These are phyloP conservation scores for Yamadazyma sp. DNA, from an alignment of 1,139 yeast genomes.

Conservation along the genomic window DNA sequence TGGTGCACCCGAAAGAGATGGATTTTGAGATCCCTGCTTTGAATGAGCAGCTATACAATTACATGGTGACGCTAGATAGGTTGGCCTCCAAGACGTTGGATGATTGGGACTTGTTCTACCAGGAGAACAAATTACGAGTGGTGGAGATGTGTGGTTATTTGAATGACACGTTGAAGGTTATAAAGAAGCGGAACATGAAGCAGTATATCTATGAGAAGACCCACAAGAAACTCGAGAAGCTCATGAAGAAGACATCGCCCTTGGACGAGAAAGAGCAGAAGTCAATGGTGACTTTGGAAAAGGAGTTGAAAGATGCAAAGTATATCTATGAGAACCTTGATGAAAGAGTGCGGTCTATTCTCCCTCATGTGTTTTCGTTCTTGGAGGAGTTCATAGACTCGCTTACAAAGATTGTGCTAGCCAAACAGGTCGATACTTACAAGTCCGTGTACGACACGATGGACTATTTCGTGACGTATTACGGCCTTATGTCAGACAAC, in stretches of 20 bases:
- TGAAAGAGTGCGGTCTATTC: conserved; percentile 35
- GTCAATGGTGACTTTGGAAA: conserved; percentile 31
- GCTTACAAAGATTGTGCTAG: conserved; percentile 34
- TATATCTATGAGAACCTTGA: conserved; percentile 36
- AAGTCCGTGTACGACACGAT: conserved; percentile 28
- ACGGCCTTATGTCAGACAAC: conserved; percentile 30
- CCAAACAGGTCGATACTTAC: conserved; percentile 32
- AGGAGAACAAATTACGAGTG: conserved; percentile 31
- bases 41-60: conserved; percentile 31
- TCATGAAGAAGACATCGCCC: conserved; percentile 37
- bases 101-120: conserved; percentile 32
- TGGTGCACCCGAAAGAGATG: conserved; percentile 42
- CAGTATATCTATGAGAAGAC: conserved; percentile 42
- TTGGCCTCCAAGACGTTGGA: conserved; percentile 31
- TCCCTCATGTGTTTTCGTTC: conserved; percentile 48
- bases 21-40: conserved; percentile 30
- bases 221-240: conserved; percentile 40
- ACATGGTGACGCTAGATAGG: conserved; percentile 27
- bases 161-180: conserved; percentile 36
- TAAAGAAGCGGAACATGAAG: conserved; percentile 45
- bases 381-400: conserved; percentile 54
- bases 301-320: conserved; percentile 28
- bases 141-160: conserved; percentile 41
- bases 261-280: conserved; percentile 40
- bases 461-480: conserved; percentile 32